Evolutionary conservation across 257 asterid species (phyloP).

Genomic region (Striga asiatica): DNA sequence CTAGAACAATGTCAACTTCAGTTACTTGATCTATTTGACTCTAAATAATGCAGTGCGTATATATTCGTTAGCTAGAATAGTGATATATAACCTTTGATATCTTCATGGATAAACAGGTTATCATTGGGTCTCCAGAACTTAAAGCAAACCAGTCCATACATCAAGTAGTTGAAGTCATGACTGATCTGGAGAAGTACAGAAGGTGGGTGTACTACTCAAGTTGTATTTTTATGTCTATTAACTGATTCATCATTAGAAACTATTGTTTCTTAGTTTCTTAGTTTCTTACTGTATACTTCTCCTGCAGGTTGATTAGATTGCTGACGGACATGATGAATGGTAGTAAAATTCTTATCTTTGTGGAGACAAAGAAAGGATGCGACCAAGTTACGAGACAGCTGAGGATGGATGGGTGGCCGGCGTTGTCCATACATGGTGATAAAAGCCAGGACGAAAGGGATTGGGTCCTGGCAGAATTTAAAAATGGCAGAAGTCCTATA

Average conservation of each 20-base stretch:
- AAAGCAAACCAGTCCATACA: conserved; percentile 80
- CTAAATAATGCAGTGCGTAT: neutral
- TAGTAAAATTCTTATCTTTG: conserved; percentile 69
- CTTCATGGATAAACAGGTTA: conserved; percentile 58
- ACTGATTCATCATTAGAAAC: too few relatives aligned
- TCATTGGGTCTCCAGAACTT: conserved; percentile 65
- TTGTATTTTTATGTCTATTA: neutral
- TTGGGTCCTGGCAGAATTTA: conserved; percentile 87
- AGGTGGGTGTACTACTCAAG: too few relatives aligned
- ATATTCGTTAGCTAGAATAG: too few relatives aligned
- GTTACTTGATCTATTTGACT: conserved; percentile 4
- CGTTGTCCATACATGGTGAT: conserved; percentile 88
- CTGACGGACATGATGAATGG: conserved; percentile 80
- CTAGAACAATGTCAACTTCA: neutral
- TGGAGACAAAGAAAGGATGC: conserved; percentile 89
- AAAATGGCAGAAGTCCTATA: conserved; percentile 74
- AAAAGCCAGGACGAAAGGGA: conserved; percentile 91
- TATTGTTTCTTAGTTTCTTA: too few relatives aligned
- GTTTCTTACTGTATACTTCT: conserved; percentile 19
- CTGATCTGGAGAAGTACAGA: conserved; percentile 79
- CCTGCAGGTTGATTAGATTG: conserved; percentile 58
- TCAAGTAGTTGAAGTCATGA: conserved; percentile 68
- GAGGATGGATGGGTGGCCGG: conserved; percentile 96
- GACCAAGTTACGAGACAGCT: conserved; percentile 81
- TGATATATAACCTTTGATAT: conserved; percentile 5